Evolutionary conservation across 768 basidiomycete genomes (phyloP).

Genomic region (Psilocybe cyanescens): DNA sequence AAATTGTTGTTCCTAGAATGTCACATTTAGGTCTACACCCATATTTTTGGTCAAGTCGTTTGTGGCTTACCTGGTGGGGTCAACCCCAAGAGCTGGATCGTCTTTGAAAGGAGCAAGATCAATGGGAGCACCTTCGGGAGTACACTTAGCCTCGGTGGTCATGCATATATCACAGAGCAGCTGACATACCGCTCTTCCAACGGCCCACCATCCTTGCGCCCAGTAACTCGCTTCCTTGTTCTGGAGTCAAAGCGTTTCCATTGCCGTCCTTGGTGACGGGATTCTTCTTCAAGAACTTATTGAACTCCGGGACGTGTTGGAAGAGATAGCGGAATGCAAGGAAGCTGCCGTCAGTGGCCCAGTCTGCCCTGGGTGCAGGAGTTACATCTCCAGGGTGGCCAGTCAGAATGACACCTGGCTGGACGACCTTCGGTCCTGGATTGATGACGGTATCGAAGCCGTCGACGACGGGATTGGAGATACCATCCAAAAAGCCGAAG

Average conservation of each 20-base stretch:
- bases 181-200: conserved; percentile 55
- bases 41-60: neutral
- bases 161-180: neutral
- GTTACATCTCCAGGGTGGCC: conserved; percentile 45
- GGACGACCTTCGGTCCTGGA: conserved; percentile 42
- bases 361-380: conserved; percentile 38
- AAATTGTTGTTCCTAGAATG: conserved; percentile 45
- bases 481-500: conserved; percentile 57
- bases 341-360: conserved; percentile 56
- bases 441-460: conserved; percentile 39
- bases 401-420: conserved; percentile 46
- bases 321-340: conserved; percentile 54
- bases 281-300: conserved; percentile 46
- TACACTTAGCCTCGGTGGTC: neutral
- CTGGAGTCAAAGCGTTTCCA: conserved; percentile 28
- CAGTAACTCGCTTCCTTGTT: conserved; percentile 50
- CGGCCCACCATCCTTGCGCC: conserved; percentile 58
- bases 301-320: conserved; percentile 57
- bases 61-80: conserved; percentile 35
- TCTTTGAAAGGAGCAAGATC: conserved; percentile 47
- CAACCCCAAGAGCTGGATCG: conserved; percentile 37
- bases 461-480: conserved; percentile 51
- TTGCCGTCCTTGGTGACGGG: conserved; percentile 37
- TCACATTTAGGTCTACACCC: neutral
- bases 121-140: conserved; percentile 44